These are phyloP conservation scores for Cornus controversa DNA, from an alignment of 148 eudicot species.

Conservation along the genomic window DNA sequence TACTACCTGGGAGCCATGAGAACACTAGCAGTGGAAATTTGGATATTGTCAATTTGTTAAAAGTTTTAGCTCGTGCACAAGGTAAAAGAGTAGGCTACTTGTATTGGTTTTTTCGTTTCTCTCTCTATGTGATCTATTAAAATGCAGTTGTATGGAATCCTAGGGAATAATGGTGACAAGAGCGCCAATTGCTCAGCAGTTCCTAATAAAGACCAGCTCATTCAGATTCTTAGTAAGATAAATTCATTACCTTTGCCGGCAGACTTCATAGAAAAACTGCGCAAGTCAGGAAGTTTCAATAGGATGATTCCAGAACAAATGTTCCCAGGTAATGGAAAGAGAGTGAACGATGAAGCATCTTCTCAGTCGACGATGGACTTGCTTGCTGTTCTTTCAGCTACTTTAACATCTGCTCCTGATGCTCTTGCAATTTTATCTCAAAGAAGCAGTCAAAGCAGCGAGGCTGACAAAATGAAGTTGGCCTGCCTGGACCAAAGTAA, in stretches of 20 bases:
- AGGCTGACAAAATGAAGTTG: conserved; percentile 28
- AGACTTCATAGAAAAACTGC: conserved; percentile 31
- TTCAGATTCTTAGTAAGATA: conserved; percentile 67
- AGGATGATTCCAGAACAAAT: conserved; percentile 16
- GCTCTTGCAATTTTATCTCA: conserved; percentile 30
- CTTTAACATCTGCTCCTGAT: conserved; percentile 39
- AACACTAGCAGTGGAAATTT: conserved; percentile 29
- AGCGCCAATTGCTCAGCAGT: conserved; percentile 31
- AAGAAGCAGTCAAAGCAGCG: conserved; percentile 31
- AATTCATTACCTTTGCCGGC: conserved; percentile 58
- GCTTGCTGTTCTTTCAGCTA: conserved; percentile 49
- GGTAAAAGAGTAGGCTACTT: conserved; percentile 25
- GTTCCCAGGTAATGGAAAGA: conserved; percentile 28
- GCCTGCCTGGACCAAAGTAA: conserved; percentile 21
- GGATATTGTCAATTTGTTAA: conserved; percentile 45
- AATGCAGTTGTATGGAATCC: conserved; percentile 1
- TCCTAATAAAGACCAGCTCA: conserved; percentile 60
- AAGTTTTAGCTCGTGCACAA: conserved; percentile 45
- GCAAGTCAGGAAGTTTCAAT: conserved; percentile 19
- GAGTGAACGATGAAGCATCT: conserved; percentile 27
- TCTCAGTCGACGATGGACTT: conserved; percentile 57
- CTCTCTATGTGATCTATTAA: background rate
- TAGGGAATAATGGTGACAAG: conserved; percentile 55
- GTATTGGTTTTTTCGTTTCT: background rate
- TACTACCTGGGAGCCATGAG: conserved; percentile 26